Percentiles rank a stretch among this genome's conserved stretches.
Evolutionary conservation across 108 stramenopile species (phyloP).

Genomic region (Nitzschia palea): DNA sequence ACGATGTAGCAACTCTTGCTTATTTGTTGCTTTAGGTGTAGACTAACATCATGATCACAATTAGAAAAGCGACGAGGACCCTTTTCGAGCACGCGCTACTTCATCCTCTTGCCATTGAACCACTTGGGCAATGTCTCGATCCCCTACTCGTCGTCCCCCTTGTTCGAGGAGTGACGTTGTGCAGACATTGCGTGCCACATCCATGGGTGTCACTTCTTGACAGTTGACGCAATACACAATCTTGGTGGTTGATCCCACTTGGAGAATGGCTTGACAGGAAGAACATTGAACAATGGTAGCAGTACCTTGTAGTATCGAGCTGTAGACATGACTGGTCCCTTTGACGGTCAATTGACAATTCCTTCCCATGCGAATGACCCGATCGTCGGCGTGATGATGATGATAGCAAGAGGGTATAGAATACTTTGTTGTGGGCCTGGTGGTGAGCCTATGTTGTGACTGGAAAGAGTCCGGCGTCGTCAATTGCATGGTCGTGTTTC

Average conservation of each 20-base stretch:
- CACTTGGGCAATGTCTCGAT: neutral
- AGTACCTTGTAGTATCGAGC: constrained; percentile 4
- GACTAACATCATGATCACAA: too few species aligned
- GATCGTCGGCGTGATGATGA: constrained; percentile 5
- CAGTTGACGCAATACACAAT: constrained; percentile 10
- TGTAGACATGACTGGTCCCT: constrained; percentile 9
- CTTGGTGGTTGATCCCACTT: constrained; percentile 14
- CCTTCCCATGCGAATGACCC: constrained; percentile 1
- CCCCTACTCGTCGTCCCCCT: neutral
- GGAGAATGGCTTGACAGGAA: constrained; percentile 13
- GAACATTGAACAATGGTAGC: constrained; percentile 22
- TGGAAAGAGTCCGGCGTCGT: too few species aligned
- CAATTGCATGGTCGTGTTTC: too few species aligned
- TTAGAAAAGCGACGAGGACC: too few species aligned
- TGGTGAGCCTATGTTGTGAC: too few species aligned
- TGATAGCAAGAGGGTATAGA: neutral
- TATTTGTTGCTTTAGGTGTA: too few species aligned
- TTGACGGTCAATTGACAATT: neutral
- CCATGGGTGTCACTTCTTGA: constrained; percentile 13
- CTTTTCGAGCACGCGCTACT: constrained; percentile 4
- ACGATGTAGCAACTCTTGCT: too few species aligned
- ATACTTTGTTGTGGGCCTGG: too few species aligned
- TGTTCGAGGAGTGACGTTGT: neutral
- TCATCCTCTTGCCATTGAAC: constrained; percentile 17
- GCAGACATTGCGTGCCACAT: neutral